Evolutionary conservation across 2,329 filamentous ascomycete genomes (phyloP), one percentile per base, ranked within the genome.

Genomic region (Fonsecaea pedrosoi): DNA sequence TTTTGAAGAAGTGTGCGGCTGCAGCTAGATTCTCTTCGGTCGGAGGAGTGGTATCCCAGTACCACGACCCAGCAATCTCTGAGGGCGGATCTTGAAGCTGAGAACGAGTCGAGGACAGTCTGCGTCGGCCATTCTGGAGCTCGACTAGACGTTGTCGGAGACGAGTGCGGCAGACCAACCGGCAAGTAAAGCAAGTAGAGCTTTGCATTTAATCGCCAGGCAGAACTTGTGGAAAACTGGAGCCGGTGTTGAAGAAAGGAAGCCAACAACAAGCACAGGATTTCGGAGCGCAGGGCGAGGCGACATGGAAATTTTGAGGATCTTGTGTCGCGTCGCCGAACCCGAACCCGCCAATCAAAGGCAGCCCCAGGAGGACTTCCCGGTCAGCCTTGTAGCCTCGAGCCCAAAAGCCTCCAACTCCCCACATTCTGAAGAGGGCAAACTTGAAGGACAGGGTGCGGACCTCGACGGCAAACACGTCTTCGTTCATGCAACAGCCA

Each of bases 21-120:
- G 78, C 77, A 15, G 73, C 68, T 56, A 81, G 42, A n/a, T 86
- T 82, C 1, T 73, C 66, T 0, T 71, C 42, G 18, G 75, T 81
- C 0, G 84, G 84, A 5, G 78, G 75, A 48, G 74, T 67, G 0
- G 84, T 85, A 62, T 86, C 83, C 80, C 83, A 85, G 74, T 86
- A 73, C 56, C 67, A 68, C 12, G 71, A 72, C 50, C 55, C 59
- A 6, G 48, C 45, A 35, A 55, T 5, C 7, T 53, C 42, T 18
- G 15, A 50, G 13, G 48, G 30, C n/a, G 30, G 25, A 18, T 42
- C 30, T 8, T 59, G 35, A 13, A 15, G 54, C 21, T 18, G 40
- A 35, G 25, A 10, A n/a, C n/a, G 54, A 34, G 55, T 59, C 10
- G 50, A 54, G 25, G 67, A 63, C 21, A 68, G 35, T 21, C 56